Evolutionary conservation across 345 rosid species (phyloP).

Genomic region (Rubroshorea leprosula): DNA sequence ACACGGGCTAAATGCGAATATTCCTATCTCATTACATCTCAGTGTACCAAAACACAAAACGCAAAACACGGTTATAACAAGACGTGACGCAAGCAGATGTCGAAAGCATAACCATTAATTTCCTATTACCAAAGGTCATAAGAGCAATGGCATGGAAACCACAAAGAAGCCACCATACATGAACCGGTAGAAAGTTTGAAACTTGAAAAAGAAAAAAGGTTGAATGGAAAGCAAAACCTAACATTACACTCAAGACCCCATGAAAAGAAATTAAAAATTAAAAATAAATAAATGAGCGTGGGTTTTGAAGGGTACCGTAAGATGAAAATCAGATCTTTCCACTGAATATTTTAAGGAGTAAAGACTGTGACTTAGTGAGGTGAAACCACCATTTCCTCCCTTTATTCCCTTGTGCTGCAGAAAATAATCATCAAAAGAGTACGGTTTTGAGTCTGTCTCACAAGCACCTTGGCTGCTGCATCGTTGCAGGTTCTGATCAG

Average conservation of each 20-base stretch:
- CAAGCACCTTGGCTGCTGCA: slow-evolving; percentile 34
- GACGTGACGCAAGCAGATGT: too few relatives aligned
- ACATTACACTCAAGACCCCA: slow-evolving; percentile 29
- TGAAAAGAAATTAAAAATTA: neutral
- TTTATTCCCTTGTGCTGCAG: slow-evolving; percentile 30
- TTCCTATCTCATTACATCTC: too few relatives aligned
- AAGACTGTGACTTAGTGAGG: slow-evolving; percentile 24
- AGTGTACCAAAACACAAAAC: too few relatives aligned
- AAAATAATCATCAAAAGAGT: slow-evolving; percentile 31
- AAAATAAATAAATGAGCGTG: neutral
- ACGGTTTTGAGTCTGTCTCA: slow-evolving; percentile 30
- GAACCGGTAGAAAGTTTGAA: slow-evolving; percentile 10
- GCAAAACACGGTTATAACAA: too few relatives aligned
- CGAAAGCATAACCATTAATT: too few relatives aligned
- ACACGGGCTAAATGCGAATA: too few relatives aligned
- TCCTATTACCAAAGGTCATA: slow-evolving; percentile 22
- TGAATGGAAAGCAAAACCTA: slow-evolving; percentile 18
- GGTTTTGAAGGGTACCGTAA: slow-evolving; percentile 27
- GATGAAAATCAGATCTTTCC: slow-evolving; percentile 31
- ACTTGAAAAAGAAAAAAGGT: slow-evolving; percentile 12
- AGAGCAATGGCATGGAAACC: slow-evolving; percentile 4
- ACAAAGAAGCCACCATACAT: neutral
- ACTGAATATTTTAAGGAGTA: slow-evolving; percentile 18
- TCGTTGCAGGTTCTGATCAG: slow-evolving; percentile 40
- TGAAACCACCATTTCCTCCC: slow-evolving; percentile 37